Evolutionary conservation across 1,284 basidiomycete species (phyloP), one percentile per base, ranked within the genome.

Genomic region (Phlebopus sp.): DNA sequence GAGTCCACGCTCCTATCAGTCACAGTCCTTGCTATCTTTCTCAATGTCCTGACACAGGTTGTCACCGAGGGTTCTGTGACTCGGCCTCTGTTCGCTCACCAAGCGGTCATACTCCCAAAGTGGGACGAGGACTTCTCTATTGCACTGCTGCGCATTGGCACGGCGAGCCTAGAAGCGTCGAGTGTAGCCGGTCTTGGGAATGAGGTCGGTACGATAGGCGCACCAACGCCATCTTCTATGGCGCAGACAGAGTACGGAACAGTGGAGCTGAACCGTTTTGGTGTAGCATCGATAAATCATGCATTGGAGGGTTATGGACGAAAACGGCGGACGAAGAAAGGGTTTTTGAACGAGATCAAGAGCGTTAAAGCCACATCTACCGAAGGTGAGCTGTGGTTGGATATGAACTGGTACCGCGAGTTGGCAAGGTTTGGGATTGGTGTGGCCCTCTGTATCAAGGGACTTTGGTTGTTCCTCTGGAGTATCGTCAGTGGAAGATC

Each of bases 41-140:
- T 88, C 40, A 84, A 86, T 51, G 72, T 68, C 11, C 54, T 84
- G 53, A 82, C 83, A 0, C 86, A 88, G 60, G 62, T 88, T 14
- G 69, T 86, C 25, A 69, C 83, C 11, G 74, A 80, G 47, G 80
- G 79, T 7, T 50, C 62, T 6, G 54, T 82, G 19, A 64, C 69
- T 14, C 69, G 73, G 7, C 72, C 77, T 13, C 55, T 79, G n/a
- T 69, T 79, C 21, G 76, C 74, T 7, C 77, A 76, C 50, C 59
- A 69, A 11, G 62, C 62, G 25, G 67, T 64, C 37, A 60, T 79
- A 31, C 57, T 74, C 39, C 78, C 77, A 10, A 69, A 66, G 40
- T 75, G 73, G 62, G 84, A 89, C 30, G 86, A 89, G 62, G 86
- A 90, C 60, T 90, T 85, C 63, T 78, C 79, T 3, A 74, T 87